Percentiles rank a stretch among this genome's conserved stretches.
phyloP scores from a whole-genome alignment of 768 basidiomycete species.

The Boletus huronensis region DNA sequence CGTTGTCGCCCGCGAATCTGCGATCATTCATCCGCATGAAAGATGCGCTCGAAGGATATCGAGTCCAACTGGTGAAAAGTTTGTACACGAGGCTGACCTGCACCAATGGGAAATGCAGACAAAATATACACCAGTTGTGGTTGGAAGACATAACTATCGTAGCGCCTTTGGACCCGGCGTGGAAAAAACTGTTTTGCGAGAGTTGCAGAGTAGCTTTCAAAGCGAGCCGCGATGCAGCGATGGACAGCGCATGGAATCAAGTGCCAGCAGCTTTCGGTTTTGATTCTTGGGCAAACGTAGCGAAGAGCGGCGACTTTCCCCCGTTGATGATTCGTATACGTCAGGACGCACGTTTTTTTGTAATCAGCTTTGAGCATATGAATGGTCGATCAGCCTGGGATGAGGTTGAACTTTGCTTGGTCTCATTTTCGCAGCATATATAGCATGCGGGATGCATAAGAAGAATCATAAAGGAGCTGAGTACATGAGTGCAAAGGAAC shows the following conservation, averaged over 20 bases:
- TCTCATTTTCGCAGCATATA: constrained; percentile 27
- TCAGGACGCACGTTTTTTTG: not conserved
- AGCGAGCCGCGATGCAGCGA: not conserved
- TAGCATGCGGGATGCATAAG: constrained; percentile 29
- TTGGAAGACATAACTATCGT: not conserved
- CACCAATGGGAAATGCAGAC: fast-evolving
- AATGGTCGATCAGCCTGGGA: too few relatives aligned
- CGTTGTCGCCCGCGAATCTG: constrained; percentile 6
- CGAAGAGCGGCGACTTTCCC: not conserved
- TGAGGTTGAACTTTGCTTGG: not conserved
- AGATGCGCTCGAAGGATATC: not conserved
- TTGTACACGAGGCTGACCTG: not conserved
- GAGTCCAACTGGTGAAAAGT: not conserved
- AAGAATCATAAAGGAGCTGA: constrained; percentile 13
- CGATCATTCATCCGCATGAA: constrained; percentile 1
- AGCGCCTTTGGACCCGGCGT: not conserved
- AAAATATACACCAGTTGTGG: not conserved
- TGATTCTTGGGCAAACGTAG: not conserved
- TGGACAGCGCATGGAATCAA: not conserved
- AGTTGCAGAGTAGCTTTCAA: not conserved
- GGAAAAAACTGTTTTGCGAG: constrained; percentile 3
- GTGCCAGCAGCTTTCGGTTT: constrained; percentile 5
- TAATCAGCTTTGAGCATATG: not conserved
- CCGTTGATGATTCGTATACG: not conserved
- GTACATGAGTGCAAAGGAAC: constrained; percentile 15